A percentile compares a stretch with the other conserved stretches of the same genome.
These are phyloP conservation scores for Grigorovia jiainica DNA, from an alignment of 805 yeast species.

Conservation along the genomic window DNA sequence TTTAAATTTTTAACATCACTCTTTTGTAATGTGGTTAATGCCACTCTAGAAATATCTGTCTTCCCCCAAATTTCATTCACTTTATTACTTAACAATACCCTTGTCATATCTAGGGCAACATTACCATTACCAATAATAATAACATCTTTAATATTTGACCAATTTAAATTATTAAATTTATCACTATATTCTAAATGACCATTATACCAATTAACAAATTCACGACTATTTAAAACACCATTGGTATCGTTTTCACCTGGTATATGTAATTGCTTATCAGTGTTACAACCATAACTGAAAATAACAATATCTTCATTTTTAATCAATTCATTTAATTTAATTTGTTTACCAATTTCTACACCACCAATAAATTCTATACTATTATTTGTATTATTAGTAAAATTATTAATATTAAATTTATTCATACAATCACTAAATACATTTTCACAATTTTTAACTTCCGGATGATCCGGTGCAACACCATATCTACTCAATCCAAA, in stretches of 20 bases:
- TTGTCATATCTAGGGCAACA: conserved; percentile 85
- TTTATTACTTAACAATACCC: conserved; percentile 51
- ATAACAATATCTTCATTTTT: conserved; percentile 62
- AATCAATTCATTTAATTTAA: conserved; percentile 41
- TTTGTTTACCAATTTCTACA: conserved; percentile 53
- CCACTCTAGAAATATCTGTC: conserved; percentile 66
- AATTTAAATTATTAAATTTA: conserved; percentile 41
- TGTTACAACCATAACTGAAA: conserved; percentile 75
- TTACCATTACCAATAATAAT: conserved; percentile 94
- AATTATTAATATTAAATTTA: conserved; percentile 5
- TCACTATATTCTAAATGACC: conserved; percentile 58
- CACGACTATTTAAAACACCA: conserved; percentile 72
- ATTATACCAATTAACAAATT: conserved; percentile 94
- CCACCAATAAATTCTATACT: conserved; percentile 62
- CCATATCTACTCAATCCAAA: conserved; percentile 89
- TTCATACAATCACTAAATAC: conserved; percentile 50
- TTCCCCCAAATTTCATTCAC: conserved; percentile 45
- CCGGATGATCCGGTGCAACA: conserved; percentile 99
- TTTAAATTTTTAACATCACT: conserved; percentile 55
- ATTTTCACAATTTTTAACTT: conserved; percentile 72
- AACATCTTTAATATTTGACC: conserved; percentile 53
- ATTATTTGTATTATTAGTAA: conserved; percentile 17
- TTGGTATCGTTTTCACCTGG: conserved; percentile 47
- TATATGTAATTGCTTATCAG: conserved; percentile 40
- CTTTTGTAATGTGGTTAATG: conserved; percentile 41